Base-by-base conservation (phyloP, 108 stramenopile genomes). In the Cyclostephanos invisitatus region DNA sequence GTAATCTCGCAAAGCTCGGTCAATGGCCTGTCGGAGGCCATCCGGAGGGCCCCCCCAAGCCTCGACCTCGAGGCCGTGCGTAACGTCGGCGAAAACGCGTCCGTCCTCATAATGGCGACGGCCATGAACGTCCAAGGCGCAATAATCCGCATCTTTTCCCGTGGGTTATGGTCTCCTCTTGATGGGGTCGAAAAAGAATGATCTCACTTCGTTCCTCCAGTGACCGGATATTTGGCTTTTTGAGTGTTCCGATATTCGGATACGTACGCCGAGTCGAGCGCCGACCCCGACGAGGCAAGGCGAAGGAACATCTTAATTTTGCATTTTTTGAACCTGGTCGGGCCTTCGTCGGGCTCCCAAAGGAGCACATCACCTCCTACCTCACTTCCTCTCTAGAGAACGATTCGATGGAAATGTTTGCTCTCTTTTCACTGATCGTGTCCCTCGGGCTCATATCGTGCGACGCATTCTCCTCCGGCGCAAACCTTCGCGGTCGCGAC, bases 1-100 rank as follows among this genome's bases (percentile, higher is more conserved):
- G 72, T 46, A 27, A 73, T 63, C 46, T 50, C 27, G 62, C 54
- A 55, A 36, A 73, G 72, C 50, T 73, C 72, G 20, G 72, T 73
- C 12, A 73, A 64, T 11, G 72, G 72, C 42, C 51, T 65, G 10
- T 47, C 72, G 8, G 64, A 51, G 25, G 51, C 21, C 53, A 54
- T 54, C 18, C 38, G 60, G 60, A 61, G 60, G 60, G 60, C 20
- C 3, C 60, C 37, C 9, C 7, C 60, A 29, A 32, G 32, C 29
- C 17, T 29, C 6, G 60, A 61, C 32, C 28, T 61, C 10, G 36
- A 35, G 32, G 37, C 36, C 44, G 17, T 46, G 0, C 2, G 44
- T 17, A 15, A 46, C 44, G 44, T 14, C 5, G 60, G 60, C 5
- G 60, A 12, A 15, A 61, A 61, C n/a, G 36, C 36, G 8, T 61